Conservation (phyloP, 257 asterid genomes). For the Primulina tabacum region DNA sequence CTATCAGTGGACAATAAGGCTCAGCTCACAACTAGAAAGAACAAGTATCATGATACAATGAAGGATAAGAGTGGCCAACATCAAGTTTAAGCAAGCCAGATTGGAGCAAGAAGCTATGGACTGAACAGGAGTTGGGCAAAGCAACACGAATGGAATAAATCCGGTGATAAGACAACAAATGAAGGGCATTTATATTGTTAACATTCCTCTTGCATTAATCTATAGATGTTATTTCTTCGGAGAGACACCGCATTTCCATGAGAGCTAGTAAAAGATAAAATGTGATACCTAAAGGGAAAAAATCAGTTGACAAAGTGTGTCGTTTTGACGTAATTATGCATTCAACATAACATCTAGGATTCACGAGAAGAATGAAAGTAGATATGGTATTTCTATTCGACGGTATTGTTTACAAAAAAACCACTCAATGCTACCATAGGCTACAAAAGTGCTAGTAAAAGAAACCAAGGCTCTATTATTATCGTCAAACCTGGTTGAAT, state of each 20-base stretch:
- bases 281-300: background rate
- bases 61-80: background rate
- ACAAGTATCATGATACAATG: background rate
- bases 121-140: background rate
- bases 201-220: background rate
- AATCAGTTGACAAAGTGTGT: background rate
- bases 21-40: background rate
- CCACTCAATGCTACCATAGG: no score
- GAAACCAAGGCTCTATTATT: no score
- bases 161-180: background rate
- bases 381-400: background rate
- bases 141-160: background rate
- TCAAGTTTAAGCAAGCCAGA: background rate
- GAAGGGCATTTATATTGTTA: background rate
- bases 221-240: background rate
- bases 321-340: no score
- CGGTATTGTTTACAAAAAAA: background rate
- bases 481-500: background rate
- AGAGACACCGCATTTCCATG: background rate
- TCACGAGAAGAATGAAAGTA: background rate
- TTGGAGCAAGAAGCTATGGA: background rate
- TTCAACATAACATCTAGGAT: no score
- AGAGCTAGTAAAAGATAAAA: constrained; percentile 4
- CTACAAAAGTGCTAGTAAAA: no score
- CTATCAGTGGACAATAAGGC: constrained; percentile 2